Conservation (phyloP, 148 eudicot species). For the Talinum fruticosum region DNA sequence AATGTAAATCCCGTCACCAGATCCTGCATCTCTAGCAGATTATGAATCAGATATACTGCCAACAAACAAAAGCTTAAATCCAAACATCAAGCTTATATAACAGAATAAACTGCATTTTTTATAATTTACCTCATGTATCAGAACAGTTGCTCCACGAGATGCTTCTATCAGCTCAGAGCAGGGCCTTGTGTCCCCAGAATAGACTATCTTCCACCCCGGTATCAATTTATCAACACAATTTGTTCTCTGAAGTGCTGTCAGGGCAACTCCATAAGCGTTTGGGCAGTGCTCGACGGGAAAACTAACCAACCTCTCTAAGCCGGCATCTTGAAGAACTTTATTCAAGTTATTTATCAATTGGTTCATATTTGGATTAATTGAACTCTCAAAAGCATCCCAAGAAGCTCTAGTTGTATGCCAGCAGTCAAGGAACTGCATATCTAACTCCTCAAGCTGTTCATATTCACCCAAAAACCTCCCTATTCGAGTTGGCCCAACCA, state of each 20-base stretch:
- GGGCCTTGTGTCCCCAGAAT: constrained; percentile 95
- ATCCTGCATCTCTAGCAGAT: not conserved
- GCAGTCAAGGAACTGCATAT: constrained; percentile 87
- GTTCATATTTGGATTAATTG: constrained; percentile 26
- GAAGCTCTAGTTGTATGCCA: constrained; percentile 66
- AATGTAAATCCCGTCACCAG: too few relatives aligned
- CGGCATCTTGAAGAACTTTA: constrained; percentile 61
- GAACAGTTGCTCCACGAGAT: constrained; percentile 79
- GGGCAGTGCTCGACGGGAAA: constrained; percentile 90
- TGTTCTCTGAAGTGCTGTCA: constrained; percentile 54
- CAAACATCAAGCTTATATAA: not conserved
- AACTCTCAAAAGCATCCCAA: constrained; percentile 40
- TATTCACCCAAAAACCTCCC: constrained; percentile 75
- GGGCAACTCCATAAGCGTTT: constrained; percentile 65
- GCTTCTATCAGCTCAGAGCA: constrained; percentile 70
- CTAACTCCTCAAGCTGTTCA: constrained; percentile 76
- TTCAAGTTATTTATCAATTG: constrained; percentile 38
- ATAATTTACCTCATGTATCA: constrained; percentile 81
- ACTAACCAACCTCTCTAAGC: constrained; percentile 62
- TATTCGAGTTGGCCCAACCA: constrained; percentile 79
- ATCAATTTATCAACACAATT: constrained; percentile 49
- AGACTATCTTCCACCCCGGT: constrained; percentile 91
- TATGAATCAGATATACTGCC: not conserved
- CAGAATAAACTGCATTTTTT: not conserved
- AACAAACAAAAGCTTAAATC: not conserved